Evolutionary conservation across 208 protist species (phyloP), one percentile per base, ranked within the genome.

Genomic region (Leishmania major): DNA sequence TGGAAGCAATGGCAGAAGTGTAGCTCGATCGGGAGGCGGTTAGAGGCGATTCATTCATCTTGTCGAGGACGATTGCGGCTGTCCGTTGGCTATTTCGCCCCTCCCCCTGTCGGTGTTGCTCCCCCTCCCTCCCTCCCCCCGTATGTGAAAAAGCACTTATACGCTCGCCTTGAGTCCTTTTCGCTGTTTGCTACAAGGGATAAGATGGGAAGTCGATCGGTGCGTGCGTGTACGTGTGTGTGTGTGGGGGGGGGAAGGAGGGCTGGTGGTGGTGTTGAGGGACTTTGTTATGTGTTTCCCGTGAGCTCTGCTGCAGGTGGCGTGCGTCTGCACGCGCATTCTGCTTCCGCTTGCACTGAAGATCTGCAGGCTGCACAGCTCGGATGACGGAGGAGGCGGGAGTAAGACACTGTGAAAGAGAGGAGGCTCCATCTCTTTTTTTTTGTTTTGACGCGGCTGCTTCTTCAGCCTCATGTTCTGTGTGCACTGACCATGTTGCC

Each of bases 1-100:
- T 84, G 59, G 92, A 94, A 17, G 83, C 91, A 19, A 77, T 96
- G 35, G 87, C 91, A n/a, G 83, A 78, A 28, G 7, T 92, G 53
- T 92, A 79, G 79, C 43, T 74, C 69, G 37, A 28, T 28, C 43
- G 15, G 31, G 15, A 71, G 66, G 22, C 11, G 66, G 22, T 13
- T 5, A 2, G 37, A 6, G 7, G 3, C 3, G 25, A 28, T 31
- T 15, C n/a, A 10, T 49, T 31, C 15, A n/a, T 51, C 40, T 72
- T 67, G 3, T 31, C 31, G 31, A 25, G 60, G 15, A 11, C 31
- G 62, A 13, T 4, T 31, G 62, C 3, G 31, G 31, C 62, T 67
- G n/a, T 2, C n/a, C 5, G 31, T 40, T 40, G 62, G 31, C 31
- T 40, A 22, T 67, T 0, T 37, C 62, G 0, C 31, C 13, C 31